A percentile compares a stretch with the other conserved stretches of the same genome.
Evolutionary conservation across 495 filamentous ascomycete species (phyloP).

Genomic region (Entonaema liquescens): DNA sequence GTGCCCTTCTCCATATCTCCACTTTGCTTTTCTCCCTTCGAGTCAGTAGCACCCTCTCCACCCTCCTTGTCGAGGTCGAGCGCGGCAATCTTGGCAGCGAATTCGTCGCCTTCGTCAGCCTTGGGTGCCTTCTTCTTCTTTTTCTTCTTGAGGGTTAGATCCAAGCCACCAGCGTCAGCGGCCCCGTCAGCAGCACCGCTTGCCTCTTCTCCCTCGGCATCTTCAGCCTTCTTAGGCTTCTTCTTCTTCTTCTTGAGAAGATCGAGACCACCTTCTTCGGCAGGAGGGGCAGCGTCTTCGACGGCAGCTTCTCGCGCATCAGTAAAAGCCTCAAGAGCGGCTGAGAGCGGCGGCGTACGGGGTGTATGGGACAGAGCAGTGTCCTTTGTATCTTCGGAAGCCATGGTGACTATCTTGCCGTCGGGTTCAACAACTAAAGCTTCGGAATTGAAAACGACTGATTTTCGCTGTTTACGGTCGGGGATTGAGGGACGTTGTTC

Average conservation of each 20-base stretch:
- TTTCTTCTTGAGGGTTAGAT: constrained; percentile 89
- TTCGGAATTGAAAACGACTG: constrained; percentile 88
- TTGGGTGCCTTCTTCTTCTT: constrained; percentile 92
- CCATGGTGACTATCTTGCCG: constrained; percentile 74
- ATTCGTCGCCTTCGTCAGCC: constrained; percentile 65
- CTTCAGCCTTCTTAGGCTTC: constrained; percentile 74
- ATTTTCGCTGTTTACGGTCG: constrained; percentile 78
- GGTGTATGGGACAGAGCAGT: constrained; percentile 74
- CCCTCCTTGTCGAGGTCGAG: constrained; percentile 86
- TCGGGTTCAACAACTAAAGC: constrained; percentile 83
- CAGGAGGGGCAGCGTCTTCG: constrained; percentile 64
- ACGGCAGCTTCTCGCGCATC: constrained; percentile 50
- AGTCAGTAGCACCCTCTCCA: constrained; percentile 59
- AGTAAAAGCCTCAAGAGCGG: constrained; percentile 61
- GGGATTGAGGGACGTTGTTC: constrained; percentile 42
- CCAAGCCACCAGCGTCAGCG: constrained; percentile 64
- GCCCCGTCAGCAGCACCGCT: constrained; percentile 58
- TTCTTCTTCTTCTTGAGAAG: constrained; percentile 80
- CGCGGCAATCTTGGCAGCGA: constrained; percentile 67
- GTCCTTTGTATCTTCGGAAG: constrained; percentile 71
- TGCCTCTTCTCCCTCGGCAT: constrained; percentile 63
- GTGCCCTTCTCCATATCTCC: constrained; percentile 91
- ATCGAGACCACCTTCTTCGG: constrained; percentile 56
- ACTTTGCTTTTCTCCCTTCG: constrained; percentile 59
- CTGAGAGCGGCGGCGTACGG: constrained; percentile 66